Evolutionary conservation across 2,329 filamentous ascomycete genomes (phyloP), one percentile per base, ranked within the genome.

Genomic region (Rutstroemia sp.): DNA sequence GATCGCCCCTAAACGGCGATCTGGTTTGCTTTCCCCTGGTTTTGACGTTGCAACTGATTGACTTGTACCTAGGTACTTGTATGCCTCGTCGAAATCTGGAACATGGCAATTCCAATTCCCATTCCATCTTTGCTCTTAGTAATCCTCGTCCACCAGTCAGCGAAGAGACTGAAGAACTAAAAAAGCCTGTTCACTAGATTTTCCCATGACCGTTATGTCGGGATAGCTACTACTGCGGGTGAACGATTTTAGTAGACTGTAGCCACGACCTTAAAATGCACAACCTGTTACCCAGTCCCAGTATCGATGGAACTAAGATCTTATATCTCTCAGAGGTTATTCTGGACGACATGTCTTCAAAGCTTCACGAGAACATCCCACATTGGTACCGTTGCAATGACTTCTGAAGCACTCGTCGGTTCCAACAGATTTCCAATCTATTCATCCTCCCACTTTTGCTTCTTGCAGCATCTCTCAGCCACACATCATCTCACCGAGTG

Each of bases 1-100:
- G 52, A 55, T 55, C 52, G 52, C 52, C 52, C 52, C 52, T 55
- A 55, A 55, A 44, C 30, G 52, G 46, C 52, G 52, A 55, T 55
- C 52, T 55, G 50, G 52, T 44, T 42, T 50, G 34, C 39, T 34
- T 19, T 55, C 49, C 52, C 52, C 52, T 47, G 49, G 52, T 50
- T 47, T 47, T 44, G 52, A 46, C 52, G 52, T 55, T 39, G 52
- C 27, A 38, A 19, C 49, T 50, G 18, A 18, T 42, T 42, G 34
- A 50, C 34, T 55, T 34, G 49, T 50, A 48, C 52, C 39, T 23
- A 23, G 39, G 49, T 50, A 23, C 23, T 7, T 7, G n/a, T 45
- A 19, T 45, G n/a, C n/a, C 18, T 18, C 10, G 9, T 45, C 19
- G n/a, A 19, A 4, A 45, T 45, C n/a, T 23, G 42, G 42, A 45